phyloP scores from a whole-genome alignment of 305 asterid species.

The Andrographis paniculata region DNA sequence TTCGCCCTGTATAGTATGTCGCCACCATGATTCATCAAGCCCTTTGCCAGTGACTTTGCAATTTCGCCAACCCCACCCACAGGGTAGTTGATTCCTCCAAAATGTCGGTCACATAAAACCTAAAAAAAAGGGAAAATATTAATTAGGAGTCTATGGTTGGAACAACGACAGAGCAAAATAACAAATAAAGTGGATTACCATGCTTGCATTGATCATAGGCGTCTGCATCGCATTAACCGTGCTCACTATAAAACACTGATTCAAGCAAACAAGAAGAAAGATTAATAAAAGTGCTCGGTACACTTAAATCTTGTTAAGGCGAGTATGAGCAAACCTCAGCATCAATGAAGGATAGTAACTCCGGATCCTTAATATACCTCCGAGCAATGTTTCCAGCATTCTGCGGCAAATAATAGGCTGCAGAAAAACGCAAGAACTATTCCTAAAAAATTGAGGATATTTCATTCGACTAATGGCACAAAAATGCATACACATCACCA shows the following conservation, averaged over 20 bases:
- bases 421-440: slow-evolving; percentile 24
- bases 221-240: slow-evolving; percentile 83
- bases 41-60: slow-evolving; percentile 81
- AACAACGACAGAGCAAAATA: slow-evolving; percentile 11
- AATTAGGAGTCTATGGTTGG: slow-evolving; percentile 9
- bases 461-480: slow-evolving; percentile 2
- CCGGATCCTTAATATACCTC: slow-evolving; percentile 74
- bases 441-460: slow-evolving; percentile 14
- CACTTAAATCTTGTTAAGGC: too few species aligned
- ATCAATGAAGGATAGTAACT: slow-evolving; percentile 81
- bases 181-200: slow-evolving; percentile 44
- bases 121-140: slow-evolving; percentile 20
- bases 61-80: slow-evolving; percentile 98
- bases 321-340: slow-evolving; percentile 67
- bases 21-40: slow-evolving; percentile 64
- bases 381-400: slow-evolving; percentile 93
- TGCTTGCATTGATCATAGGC: slow-evolving; percentile 97
- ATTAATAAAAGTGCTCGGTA: too few species aligned
- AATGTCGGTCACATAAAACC: slow-evolving; percentile 98
- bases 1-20: slow-evolving; percentile 80
- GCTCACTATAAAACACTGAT: slow-evolving; percentile 97
- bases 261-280: slow-evolving; percentile 8
- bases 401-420: slow-evolving; percentile 95
- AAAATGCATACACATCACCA: slow-evolving; percentile 1
- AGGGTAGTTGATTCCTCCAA: slow-evolving; percentile 97